Percentiles rank a stretch among this genome's conserved stretches.
These are phyloP conservation scores for Rachicladosporium sp. DNA, from an alignment of 2,329 filamentous ascomycete species.

Conservation along the genomic window DNA sequence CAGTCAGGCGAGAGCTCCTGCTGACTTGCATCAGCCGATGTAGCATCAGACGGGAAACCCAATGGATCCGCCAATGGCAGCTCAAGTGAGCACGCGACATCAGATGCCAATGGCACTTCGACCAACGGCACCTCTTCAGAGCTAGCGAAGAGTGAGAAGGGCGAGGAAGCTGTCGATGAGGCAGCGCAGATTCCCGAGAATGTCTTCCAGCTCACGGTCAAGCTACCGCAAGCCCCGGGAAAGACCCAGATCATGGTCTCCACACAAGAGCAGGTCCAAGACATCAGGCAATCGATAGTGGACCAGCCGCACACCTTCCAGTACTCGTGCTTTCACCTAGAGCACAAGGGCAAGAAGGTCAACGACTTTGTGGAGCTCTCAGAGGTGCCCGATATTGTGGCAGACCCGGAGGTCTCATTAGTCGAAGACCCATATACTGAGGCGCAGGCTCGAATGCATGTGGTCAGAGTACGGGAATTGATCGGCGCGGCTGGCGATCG, in stretches of 20 bases:
- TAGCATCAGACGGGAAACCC: too few species aligned
- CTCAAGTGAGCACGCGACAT: too few species aligned
- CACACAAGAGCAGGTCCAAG: slow-evolving; percentile 87
- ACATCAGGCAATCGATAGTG: slow-evolving; percentile 91
- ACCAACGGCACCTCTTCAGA: too few species aligned
- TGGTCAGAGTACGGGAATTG: slow-evolving; percentile 80
- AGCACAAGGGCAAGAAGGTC: slow-evolving; percentile 76
- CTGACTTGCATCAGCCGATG: too few species aligned
- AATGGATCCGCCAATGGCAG: too few species aligned
- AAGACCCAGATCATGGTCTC: slow-evolving; percentile 77
- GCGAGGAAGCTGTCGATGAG: slow-evolving; percentile 12
- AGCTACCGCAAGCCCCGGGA: slow-evolving; percentile 66
- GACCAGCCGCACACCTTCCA: slow-evolving; percentile 87
- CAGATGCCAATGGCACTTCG: too few species aligned
- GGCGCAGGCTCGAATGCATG: slow-evolving; percentile 91
- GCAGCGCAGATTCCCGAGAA: slow-evolving; percentile 17
- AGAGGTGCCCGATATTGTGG: slow-evolving; percentile 67
- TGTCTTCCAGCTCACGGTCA: slow-evolving; percentile 62
- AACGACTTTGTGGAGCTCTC: slow-evolving; percentile 92
- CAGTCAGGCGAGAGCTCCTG: too few species aligned
- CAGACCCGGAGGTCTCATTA: slow-evolving; percentile 66
- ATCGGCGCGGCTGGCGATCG: slow-evolving; percentile 85
- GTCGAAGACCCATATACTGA: slow-evolving; percentile 96
- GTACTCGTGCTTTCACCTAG: slow-evolving; percentile 97
- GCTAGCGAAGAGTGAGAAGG: slow-evolving; percentile 4